phyloP scores from a whole-genome alignment of 805 yeast genomes.

The Teunomyces gatunensis region DNA sequence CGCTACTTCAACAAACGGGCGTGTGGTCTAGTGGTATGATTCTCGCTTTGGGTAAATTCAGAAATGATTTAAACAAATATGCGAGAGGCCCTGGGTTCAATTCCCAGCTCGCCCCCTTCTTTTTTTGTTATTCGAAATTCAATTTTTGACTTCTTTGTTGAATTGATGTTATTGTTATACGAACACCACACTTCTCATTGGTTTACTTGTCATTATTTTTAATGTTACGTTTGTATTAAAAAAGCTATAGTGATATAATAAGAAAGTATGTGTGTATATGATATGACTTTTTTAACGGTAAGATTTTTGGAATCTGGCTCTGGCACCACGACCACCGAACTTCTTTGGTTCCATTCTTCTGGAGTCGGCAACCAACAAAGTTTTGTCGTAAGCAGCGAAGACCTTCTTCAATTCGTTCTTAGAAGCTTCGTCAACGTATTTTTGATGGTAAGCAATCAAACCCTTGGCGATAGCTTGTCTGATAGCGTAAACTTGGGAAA shows the following conservation, averaged over 20 bases:
- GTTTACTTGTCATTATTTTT: background rate
- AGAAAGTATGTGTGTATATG: slow-evolving; percentile 13
- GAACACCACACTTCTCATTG: background rate
- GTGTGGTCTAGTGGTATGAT: slow-evolving; percentile 35
- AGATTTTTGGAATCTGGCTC: slow-evolving; percentile 99
- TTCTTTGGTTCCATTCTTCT: slow-evolving; percentile 99
- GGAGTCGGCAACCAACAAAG: slow-evolving; percentile 98
- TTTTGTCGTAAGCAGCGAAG: slow-evolving; percentile 97
- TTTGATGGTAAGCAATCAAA: slow-evolving; percentile 98
- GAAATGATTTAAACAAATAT: slow-evolving; percentile 17
- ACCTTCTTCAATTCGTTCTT: slow-evolving; percentile 99
- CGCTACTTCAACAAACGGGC: slow-evolving; percentile 8
- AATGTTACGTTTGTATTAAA: slow-evolving; percentile 8
- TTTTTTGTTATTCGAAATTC: slow-evolving; percentile 1
- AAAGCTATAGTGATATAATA: slow-evolving; percentile 6
- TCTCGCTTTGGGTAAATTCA: slow-evolving; percentile 28
- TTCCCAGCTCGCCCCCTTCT: slow-evolving; percentile 48
- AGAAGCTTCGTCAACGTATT: slow-evolving; percentile 98
- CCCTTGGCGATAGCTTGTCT: slow-evolving; percentile 99
- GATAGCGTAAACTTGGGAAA: slow-evolving; percentile 98
- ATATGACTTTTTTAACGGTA: slow-evolving; percentile 73
- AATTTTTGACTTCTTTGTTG: background rate
- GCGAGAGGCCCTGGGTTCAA: slow-evolving; percentile 67
- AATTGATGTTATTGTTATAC: background rate
- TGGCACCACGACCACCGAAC: slow-evolving; percentile 99